These are phyloP conservation scores for Penicillium digitatum DNA, from an alignment of 2,329 filamentous ascomycete species.

Conservation along the genomic window DNA sequence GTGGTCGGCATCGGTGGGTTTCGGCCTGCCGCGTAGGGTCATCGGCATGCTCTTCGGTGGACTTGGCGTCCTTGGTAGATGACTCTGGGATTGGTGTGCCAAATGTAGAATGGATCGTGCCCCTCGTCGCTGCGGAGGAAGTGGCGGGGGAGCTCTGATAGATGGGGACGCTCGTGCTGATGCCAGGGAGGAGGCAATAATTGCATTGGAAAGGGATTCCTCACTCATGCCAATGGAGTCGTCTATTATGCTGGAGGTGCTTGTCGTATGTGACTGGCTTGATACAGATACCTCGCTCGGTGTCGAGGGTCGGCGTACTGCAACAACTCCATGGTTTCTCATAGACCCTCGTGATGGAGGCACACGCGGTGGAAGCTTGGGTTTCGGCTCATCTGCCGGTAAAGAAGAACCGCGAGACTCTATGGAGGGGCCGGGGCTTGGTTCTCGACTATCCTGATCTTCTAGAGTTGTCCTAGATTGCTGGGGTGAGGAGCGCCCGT, in stretches of 20 bases:
- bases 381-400: conserved; percentile 19
- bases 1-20: conserved; percentile 33
- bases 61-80: conserved; percentile 32
- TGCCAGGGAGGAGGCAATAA: conserved; percentile 47
- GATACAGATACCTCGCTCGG: conserved; percentile 28
- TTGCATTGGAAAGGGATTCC: conserved; percentile 44
- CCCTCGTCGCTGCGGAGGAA: conserved; percentile 39
- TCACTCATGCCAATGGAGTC: conserved; percentile 29
- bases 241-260: conserved; percentile 26
- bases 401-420: conserved; percentile 12
- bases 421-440: conserved; percentile 16
- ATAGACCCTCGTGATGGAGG: conserved; percentile 12
- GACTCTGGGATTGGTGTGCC: conserved; percentile 29
- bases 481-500: conserved; percentile 9
- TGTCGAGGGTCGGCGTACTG: conserved; percentile 20
- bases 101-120: conserved; percentile 37
- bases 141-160: conserved; percentile 36
- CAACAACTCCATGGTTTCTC: conserved; percentile 10
- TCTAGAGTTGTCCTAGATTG: conserved; percentile 9
- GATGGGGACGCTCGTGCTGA: conserved; percentile 41
- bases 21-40: conserved; percentile 41
- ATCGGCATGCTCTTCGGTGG: conserved; percentile 40
- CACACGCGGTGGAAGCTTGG: conserved; percentile 27
- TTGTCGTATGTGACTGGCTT: conserved; percentile 22
- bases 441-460: conserved; percentile 4